Evolutionary conservation across 2,329 filamentous ascomycete genomes (phyloP).

Genomic region (Sordariomycetes sp.): DNA sequence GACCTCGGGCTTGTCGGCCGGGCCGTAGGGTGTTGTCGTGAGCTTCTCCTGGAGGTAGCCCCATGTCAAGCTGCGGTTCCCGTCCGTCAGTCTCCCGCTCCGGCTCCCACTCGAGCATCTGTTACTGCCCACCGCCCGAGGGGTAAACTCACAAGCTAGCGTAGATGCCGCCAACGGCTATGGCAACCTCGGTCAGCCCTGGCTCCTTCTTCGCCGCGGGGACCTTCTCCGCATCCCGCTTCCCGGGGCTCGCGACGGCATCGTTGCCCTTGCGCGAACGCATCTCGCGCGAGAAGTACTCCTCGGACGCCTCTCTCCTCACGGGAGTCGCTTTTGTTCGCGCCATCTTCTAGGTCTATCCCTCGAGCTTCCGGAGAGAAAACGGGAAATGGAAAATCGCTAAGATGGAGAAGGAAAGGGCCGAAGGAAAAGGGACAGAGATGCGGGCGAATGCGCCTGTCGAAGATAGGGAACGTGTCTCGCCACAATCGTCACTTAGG

Average conservation of each 20-base stretch:
- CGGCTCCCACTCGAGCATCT: too few relatives aligned
- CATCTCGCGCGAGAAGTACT: slow-evolving; percentile 42
- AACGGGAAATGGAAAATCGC: neutral
- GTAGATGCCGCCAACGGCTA: slow-evolving; percentile 93
- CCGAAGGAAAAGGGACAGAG: neutral
- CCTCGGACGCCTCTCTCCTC: slow-evolving; percentile 55
- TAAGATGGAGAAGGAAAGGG: too few relatives aligned
- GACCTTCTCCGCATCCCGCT: neutral
- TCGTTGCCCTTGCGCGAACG: slow-evolving; percentile 12
- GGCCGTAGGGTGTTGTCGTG: slow-evolving; percentile 80
- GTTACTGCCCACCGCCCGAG: too few relatives aligned
- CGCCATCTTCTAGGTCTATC: slow-evolving; percentile 40
- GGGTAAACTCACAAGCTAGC: slow-evolving; percentile 68
- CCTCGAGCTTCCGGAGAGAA: neutral
- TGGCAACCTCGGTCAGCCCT: slow-evolving; percentile 63
- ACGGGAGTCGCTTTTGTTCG: slow-evolving; percentile 56
- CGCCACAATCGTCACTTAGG: neutral
- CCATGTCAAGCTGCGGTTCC: slow-evolving; percentile 68
- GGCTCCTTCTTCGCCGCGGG: slow-evolving; percentile 32
- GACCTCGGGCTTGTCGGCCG: slow-evolving; percentile 51
- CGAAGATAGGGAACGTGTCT: neutral
- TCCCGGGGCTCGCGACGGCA: slow-evolving; percentile 6
- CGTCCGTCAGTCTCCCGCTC: neutral
- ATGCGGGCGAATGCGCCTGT: neutral
- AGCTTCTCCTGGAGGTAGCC: slow-evolving; percentile 94